Base-by-base conservation (phyloP, 164 flowering plant genomes). In the Aristolochia fimbriata region DNA sequence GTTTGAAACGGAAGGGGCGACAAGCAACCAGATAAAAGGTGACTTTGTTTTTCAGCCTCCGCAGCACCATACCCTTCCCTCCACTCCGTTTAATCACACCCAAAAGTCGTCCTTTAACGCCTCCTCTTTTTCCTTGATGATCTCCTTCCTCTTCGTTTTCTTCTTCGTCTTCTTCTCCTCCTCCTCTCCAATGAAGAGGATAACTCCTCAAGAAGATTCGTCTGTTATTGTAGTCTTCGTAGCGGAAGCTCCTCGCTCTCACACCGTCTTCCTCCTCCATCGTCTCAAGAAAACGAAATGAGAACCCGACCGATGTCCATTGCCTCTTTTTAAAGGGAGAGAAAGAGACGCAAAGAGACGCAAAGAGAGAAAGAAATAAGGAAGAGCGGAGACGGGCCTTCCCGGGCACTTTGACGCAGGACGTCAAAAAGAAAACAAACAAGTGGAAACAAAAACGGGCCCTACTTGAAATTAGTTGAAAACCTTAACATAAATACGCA, bases 171-270 rank as follows among this genome's bases (percentile, higher is more conserved):
- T 27, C 51, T 12, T 57, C 64, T 15, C 59, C 76, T 27, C 69
- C 77, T 47, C 25, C 68, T 60, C 62, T 76, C 76, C 76, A 72
- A 2, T 71, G 70, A 64, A 82, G 82, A 51, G 86, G 83, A 58
- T 79, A 80, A 72, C 86, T 82, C 62, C 78, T 76, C 60, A 80
- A 37, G 74, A 78, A 80, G 57, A 64, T 77, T 56, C 79, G 71
- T 57, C 82, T 64, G 59, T 55, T 80, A 62, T 62, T 71, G 74
- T 80, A 80, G 71, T 77, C 79, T 65, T 80, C 78, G n/a, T 74
- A 1, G 21, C 78, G 76, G 41, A 77, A 78, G 64, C 77, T 77
- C 55, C 71, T 68, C 23, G 71, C 41, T 45, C 69, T 66, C 64
- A 61, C 75, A 7, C 20, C 56, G 16, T 55, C 62, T 69, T 60